These are phyloP conservation scores for Beauveria brongniartii DNA, from an alignment of 2,329 filamentous ascomycete species.

Conservation along the genomic window DNA sequence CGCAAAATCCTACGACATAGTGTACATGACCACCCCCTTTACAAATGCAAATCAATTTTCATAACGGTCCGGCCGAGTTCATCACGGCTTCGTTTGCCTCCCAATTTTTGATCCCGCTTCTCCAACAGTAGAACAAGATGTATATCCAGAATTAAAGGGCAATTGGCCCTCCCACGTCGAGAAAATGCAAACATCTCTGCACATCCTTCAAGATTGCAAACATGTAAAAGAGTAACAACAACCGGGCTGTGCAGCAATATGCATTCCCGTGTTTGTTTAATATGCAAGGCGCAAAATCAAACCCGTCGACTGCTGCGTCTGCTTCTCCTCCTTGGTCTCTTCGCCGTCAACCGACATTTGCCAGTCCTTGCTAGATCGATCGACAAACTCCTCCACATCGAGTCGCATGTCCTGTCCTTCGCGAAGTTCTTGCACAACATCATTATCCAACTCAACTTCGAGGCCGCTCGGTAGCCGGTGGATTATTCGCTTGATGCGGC, in stretches of 20 bases:
- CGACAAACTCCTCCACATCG: constrained; percentile 48
- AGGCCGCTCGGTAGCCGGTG: constrained; percentile 67
- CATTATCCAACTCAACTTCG: constrained; percentile 82
- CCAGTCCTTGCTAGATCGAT: constrained; percentile 47
- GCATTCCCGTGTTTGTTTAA: background rate
- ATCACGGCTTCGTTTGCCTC: constrained; percentile 6
- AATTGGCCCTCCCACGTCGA: background rate
- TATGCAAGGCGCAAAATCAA: constrained; percentile 16
- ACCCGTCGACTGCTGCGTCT: constrained; percentile 13
- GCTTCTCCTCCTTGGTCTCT: constrained; percentile 26
- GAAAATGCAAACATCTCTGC: background rate
- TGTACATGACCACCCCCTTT: constrained; percentile 2
- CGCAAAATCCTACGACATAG: background rate
- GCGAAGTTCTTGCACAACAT: constrained; percentile 71
- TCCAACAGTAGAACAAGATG: constrained; percentile 1
- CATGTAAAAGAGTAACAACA: background rate
- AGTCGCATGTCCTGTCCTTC: constrained; percentile 91
- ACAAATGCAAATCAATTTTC: constrained; percentile 5
- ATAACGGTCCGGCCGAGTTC: constrained; percentile 10
- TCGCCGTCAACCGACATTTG: constrained; percentile 50
- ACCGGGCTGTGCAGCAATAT: background rate
- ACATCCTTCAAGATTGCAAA: background rate
- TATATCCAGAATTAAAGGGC: background rate
- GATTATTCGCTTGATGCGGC: constrained; percentile 61
- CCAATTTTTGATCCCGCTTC: background rate